Percentiles rank a stretch among this genome's conserved stretches.
Evolutionary conservation across 768 basidiomycete genomes (phyloP).

Genomic region (Kwoniella dejecticola): DNA sequence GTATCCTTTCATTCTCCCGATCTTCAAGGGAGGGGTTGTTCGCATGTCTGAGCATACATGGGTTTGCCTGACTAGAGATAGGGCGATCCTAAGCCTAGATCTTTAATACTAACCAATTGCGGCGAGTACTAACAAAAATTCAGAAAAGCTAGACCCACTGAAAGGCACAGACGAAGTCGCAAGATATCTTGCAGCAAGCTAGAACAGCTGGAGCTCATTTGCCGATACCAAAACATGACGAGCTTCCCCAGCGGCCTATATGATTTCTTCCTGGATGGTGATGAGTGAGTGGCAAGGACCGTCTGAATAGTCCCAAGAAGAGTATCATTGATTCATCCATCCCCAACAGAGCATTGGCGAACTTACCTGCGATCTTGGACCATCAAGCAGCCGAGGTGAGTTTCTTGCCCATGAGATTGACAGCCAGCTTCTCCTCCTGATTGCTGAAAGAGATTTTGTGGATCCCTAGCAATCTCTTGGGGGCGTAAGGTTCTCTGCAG

Average conservation of each 20-base stretch:
- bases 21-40: not conserved
- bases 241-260: conserved; percentile 17
- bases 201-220: too few species aligned
- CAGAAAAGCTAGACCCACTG: too few species aligned
- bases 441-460: conserved; percentile 1
- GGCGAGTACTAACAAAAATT: too few species aligned
- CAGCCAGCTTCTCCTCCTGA: not conserved
- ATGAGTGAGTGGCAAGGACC: conserved; percentile 25
- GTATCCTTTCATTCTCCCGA: not conserved
- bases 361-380: conserved; percentile 32
- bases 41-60: too few species aligned
- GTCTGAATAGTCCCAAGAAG: not conserved
- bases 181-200: not conserved
- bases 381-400: conserved; percentile 38
- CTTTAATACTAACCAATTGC: too few species aligned
- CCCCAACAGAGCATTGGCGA: conserved; percentile 14
- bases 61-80: too few species aligned
- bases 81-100: too few species aligned
- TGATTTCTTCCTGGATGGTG: conserved; percentile 23
- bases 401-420: too few species aligned
- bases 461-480: conserved; percentile 26
- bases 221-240: conserved; percentile 9
- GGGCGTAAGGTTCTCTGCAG: conserved; percentile 23
- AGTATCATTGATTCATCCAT: too few species aligned
- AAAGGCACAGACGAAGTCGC: too few species aligned